Evolutionary conservation across 257 asterid species (phyloP).

Genomic region (Leptodermis oblonga): DNA sequence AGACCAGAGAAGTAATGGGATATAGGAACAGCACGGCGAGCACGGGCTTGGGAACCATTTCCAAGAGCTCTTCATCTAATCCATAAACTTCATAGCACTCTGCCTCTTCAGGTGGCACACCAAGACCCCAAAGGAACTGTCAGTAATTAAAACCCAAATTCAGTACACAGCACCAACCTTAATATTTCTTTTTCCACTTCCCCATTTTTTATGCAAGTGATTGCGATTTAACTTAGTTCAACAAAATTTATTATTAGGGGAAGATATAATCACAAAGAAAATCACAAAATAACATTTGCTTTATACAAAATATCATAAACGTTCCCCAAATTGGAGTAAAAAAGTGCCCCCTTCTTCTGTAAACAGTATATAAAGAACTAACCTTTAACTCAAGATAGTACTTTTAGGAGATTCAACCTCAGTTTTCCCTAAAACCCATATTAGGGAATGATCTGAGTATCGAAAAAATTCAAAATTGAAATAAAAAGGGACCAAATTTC

Average conservation of each 20-base stretch:
- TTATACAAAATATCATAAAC: background rate
- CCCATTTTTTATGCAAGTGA: background rate
- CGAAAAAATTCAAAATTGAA: background rate
- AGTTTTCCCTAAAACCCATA: background rate
- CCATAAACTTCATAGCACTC: constrained; percentile 96
- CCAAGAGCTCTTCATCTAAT: constrained; percentile 85
- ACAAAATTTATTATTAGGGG: background rate
- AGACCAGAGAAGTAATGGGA: constrained; percentile 74
- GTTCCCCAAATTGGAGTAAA: background rate
- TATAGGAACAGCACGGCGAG: constrained; percentile 84
- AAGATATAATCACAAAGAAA: background rate
- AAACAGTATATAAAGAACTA: background rate
- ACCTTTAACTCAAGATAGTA: background rate
- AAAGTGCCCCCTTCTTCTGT: background rate
- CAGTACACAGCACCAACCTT: background rate
- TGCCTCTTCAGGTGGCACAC: constrained; percentile 63
- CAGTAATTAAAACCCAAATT: constrained; percentile 15
- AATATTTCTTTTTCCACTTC: background rate
- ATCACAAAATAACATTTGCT: background rate
- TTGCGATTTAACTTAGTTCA: background rate
- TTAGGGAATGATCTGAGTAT: background rate
- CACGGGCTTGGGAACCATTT: constrained; percentile 94
- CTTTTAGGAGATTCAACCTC: too few relatives aligned
- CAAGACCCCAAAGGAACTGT: constrained; percentile 95
- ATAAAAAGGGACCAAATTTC: background rate